Percentiles rank a stretch among this genome's conserved stretches.
These are phyloP conservation scores for Dictyostelium capitatum DNA, from an alignment of 78 protist genomes.

Conservation along the genomic window DNA sequence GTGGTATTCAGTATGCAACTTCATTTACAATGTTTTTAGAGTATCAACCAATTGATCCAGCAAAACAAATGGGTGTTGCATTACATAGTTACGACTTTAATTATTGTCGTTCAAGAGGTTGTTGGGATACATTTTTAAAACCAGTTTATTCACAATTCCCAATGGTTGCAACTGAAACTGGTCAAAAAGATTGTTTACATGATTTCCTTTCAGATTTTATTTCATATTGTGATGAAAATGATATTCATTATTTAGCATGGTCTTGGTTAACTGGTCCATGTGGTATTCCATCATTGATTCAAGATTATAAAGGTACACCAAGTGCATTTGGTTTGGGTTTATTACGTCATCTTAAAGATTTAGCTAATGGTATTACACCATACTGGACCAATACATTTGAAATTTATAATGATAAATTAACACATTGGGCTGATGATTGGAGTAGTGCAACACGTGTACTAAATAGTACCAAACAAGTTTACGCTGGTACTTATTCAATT, in stretches of 20 bases:
- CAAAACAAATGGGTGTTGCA: slow-evolving; percentile 41
- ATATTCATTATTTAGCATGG: slow-evolving; percentile 68
- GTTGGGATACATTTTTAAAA: slow-evolving; percentile 66
- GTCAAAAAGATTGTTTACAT: slow-evolving; percentile 65
- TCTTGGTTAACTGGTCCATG: slow-evolving; percentile 66
- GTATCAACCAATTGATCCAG: slow-evolving; percentile 61
- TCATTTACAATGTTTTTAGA: slow-evolving; percentile 42
- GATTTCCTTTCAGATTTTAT: slow-evolving; percentile 54
- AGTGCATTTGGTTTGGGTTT: slow-evolving; percentile 41
- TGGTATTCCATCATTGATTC: slow-evolving; percentile 37
- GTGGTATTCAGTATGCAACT: slow-evolving; percentile 76
- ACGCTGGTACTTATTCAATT: slow-evolving; percentile 21
- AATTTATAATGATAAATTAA: slow-evolving; percentile 50
- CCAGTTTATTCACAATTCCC: slow-evolving; percentile 44
- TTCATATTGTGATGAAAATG: slow-evolving; percentile 40
- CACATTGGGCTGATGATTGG: slow-evolving; percentile 78
- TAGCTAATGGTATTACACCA: slow-evolving; percentile 21
- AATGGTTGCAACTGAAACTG: slow-evolving; percentile 73
- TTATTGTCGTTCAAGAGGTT: slow-evolving; percentile 61
- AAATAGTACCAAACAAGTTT: not conserved
- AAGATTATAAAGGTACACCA: slow-evolving; percentile 31
- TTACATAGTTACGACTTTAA: slow-evolving; percentile 64
- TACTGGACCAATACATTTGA: slow-evolving; percentile 44
- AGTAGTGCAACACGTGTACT: not conserved
- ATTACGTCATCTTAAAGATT: not conserved